phyloP scores from a whole-genome alignment of 495 filamentous ascomycete genomes.

The Extremus antarcticus region DNA sequence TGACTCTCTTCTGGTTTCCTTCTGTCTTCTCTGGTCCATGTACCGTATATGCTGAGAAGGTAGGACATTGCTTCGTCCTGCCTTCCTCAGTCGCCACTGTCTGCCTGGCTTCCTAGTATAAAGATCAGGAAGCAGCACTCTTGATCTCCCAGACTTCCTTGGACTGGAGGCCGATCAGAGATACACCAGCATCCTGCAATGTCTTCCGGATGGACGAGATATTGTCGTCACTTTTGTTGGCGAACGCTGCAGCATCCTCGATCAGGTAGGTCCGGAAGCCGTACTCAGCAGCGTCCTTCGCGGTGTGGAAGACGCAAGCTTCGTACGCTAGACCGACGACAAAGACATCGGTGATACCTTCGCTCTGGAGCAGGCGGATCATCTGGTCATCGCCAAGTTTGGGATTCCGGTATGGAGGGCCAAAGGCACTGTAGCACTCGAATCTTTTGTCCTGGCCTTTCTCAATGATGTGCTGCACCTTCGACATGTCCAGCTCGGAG shows the following conservation, averaged over 20 bases:
- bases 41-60: too few species aligned
- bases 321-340: constrained; percentile 78
- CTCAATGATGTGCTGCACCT: constrained; percentile 53
- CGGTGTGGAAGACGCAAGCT: constrained; percentile 78
- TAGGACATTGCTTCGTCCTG: too few species aligned
- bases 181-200: constrained; percentile 7
- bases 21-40: too few species aligned
- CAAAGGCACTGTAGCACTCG: constrained; percentile 91
- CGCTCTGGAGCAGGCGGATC: constrained; percentile 41
- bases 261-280: constrained; percentile 71
- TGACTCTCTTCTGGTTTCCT: background rate
- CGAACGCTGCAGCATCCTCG: constrained; percentile 64
- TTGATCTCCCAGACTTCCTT: background rate
- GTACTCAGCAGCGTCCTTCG: constrained; percentile 60
- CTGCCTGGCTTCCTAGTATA: too few species aligned
- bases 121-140: too few species aligned
- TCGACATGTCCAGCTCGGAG: constrained; percentile 53
- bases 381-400: constrained; percentile 43
- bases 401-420: constrained; percentile 56
- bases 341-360: constrained; percentile 63
- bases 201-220: background rate
- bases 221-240: constrained; percentile 33
- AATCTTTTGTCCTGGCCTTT: constrained; percentile 65
- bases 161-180: background rate
- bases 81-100: too few species aligned